Percentiles rank a stretch among this genome's conserved stretches.
These are phyloP conservation scores for Phanerodontia chrysosporium DNA, from an alignment of 768 basidiomycete species.

Conservation along the genomic window DNA sequence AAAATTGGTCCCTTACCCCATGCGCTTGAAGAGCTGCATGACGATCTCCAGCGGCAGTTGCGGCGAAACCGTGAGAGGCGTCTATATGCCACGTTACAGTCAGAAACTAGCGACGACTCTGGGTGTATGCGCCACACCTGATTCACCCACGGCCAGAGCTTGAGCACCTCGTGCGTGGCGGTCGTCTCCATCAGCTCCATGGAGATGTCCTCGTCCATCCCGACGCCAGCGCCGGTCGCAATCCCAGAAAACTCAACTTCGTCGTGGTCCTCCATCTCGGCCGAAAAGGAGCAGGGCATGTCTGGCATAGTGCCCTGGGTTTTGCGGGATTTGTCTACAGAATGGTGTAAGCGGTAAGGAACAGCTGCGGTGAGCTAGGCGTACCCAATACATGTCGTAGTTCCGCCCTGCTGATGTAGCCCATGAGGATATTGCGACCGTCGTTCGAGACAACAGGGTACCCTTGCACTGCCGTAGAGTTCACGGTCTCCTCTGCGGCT, in stretches of 20 bases:
- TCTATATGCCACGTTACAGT: slow-evolving; percentile 43
- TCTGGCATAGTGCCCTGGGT: slow-evolving; percentile 56
- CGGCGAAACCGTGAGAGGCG: slow-evolving; percentile 88
- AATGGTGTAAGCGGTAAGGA: not conserved
- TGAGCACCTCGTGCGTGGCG: slow-evolving; percentile 51
- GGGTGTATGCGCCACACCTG: slow-evolving; percentile 50
- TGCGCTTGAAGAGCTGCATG: slow-evolving; percentile 94
- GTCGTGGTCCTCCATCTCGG: slow-evolving; percentile 47
- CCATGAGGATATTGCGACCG: slow-evolving; percentile 58
- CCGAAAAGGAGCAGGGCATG: slow-evolving; percentile 70
- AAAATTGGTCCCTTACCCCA: slow-evolving; percentile 94
- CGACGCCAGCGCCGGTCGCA: slow-evolving; percentile 46
- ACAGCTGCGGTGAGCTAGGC: slow-evolving; percentile 6
- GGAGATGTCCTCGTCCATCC: slow-evolving; percentile 64
- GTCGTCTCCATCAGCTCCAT: slow-evolving; percentile 61
- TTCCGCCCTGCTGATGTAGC: slow-evolving; percentile 87
- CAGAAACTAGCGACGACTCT: not conserved
- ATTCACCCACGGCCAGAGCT: slow-evolving; percentile 91
- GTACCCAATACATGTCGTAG: slow-evolving; percentile 82
- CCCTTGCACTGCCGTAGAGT: slow-evolving; percentile 76
- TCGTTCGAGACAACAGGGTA: slow-evolving; percentile 82
- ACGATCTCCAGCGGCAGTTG: slow-evolving; percentile 93
- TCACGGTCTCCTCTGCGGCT: slow-evolving; percentile 60
- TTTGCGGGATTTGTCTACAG: slow-evolving; percentile 66
- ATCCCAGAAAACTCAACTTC: slow-evolving; percentile 39